Percentiles rank a stretch among this genome's conserved stretches.
These are phyloP conservation scores for Komagataella ulmi DNA, from an alignment of 805 yeast species.

Conservation along the genomic window DNA sequence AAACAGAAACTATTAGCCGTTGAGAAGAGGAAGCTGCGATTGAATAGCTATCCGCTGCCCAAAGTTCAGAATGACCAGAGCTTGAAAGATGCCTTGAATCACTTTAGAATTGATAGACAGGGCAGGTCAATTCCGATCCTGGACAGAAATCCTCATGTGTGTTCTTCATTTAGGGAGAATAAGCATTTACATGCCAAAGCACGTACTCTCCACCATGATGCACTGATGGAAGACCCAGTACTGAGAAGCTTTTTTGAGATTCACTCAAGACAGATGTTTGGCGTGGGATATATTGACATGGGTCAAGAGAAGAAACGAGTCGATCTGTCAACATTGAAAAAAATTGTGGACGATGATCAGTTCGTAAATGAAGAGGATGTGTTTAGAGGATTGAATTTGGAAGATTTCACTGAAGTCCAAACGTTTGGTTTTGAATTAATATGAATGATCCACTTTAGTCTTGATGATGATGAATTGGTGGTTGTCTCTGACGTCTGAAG, in stretches of 20 bases:
- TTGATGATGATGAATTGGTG: not conserved
- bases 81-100: not conserved
- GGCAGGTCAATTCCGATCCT: not conserved
- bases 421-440: not conserved
- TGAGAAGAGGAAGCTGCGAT: not conserved
- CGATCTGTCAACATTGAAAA: slow-evolving; percentile 1
- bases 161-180: not conserved
- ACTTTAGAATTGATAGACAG: not conserved
- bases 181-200: not conserved
- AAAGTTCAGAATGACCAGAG: not conserved
- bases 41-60: not conserved
- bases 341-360: not conserved
- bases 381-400: slow-evolving; percentile 9
- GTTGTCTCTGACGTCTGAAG: not conserved
- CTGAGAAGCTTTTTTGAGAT: not conserved
- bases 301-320: slow-evolving; percentile 1
- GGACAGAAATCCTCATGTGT: not conserved
- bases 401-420: slow-evolving; percentile 7
- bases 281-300: not conserved
- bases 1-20: not conserved
- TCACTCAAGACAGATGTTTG: not conserved
- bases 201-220: not conserved
- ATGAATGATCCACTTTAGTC: not conserved
- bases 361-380: slow-evolving; percentile 5
- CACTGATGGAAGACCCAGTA: not conserved